phyloP scores from a whole-genome alignment of 192 early-diverging fungal species.

The Lunasporangiospora selenospora region DNA sequence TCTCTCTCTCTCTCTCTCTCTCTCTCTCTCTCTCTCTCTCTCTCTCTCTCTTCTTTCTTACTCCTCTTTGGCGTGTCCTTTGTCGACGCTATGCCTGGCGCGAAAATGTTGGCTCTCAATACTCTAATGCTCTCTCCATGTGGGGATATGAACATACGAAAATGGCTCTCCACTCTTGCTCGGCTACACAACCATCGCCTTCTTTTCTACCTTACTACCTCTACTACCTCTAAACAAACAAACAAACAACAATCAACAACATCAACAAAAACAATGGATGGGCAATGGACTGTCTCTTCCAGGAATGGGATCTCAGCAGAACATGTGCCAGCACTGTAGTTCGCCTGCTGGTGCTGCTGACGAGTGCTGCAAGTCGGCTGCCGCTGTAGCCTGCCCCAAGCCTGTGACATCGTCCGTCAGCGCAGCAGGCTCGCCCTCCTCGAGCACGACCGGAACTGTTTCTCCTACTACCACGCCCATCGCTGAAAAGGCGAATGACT shows the following conservation, averaged over 20 bases:
- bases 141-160: no score
- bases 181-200: background rate
- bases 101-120: no score
- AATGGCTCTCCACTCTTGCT: no score
- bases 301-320: slow-evolving; percentile 9
- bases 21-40: no score
- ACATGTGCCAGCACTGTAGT: slow-evolving; percentile 24
- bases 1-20: no score
- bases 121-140: no score
- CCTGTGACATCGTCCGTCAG: background rate
- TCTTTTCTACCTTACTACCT: background rate
- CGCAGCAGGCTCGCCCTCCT: background rate
- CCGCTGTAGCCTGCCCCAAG: background rate
- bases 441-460: background rate
- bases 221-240: background rate
- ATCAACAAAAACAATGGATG: background rate
- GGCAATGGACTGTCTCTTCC: background rate
- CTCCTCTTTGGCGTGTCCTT: background rate
- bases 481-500: background rate
- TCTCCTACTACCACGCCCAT: slow-evolving; percentile 4
- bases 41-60: background rate
- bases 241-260: background rate
- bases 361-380: slow-evolving; percentile 5
- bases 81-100: no score
- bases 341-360: slow-evolving; percentile 5